These are phyloP conservation scores for Petunia secreta DNA, from an alignment of 257 asterid genomes.

Conservation along the genomic window DNA sequence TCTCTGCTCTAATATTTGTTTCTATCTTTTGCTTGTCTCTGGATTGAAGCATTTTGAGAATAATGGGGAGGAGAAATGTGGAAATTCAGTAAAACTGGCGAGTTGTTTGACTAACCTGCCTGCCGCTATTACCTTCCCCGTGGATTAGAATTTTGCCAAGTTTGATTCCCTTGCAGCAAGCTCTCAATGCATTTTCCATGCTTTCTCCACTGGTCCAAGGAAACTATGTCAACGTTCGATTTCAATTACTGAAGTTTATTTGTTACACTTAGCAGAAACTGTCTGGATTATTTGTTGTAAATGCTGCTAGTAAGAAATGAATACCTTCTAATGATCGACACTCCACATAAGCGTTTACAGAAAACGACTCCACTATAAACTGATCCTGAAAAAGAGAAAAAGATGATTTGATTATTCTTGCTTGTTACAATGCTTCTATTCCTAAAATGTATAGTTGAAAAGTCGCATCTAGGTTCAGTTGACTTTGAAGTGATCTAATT, in stretches of 20 bases:
- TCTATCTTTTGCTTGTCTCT: neutral
- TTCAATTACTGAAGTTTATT: neutral
- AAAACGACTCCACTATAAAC: conserved; percentile 82
- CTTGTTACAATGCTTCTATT: neutral
- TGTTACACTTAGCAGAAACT: neutral
- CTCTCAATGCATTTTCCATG: conserved; percentile 96
- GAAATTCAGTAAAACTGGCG: neutral
- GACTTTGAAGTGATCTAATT: too few relatives aligned
- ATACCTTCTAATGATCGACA: conserved; percentile 95
- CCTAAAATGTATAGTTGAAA: neutral
- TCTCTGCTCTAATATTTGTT: neutral
- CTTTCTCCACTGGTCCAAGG: conserved; percentile 79
- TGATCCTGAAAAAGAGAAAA: conserved; percentile 59
- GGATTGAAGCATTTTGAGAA: neutral
- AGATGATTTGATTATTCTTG: neutral
- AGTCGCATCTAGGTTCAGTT: too few relatives aligned
- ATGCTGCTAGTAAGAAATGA: neutral
- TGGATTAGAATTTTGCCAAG: conserved; percentile 92
- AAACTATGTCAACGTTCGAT: conserved; percentile 22
- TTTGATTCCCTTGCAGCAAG: conserved; percentile 95
- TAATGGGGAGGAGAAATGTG: neutral
- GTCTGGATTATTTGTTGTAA: neutral
- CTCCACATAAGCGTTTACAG: conserved; percentile 83
- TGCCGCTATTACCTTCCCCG: conserved; percentile 59
- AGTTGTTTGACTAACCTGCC: conserved; percentile 55